Evolutionary conservation across 2,329 filamentous ascomycete species (phyloP).

Genomic region (Fusarium sp.): DNA sequence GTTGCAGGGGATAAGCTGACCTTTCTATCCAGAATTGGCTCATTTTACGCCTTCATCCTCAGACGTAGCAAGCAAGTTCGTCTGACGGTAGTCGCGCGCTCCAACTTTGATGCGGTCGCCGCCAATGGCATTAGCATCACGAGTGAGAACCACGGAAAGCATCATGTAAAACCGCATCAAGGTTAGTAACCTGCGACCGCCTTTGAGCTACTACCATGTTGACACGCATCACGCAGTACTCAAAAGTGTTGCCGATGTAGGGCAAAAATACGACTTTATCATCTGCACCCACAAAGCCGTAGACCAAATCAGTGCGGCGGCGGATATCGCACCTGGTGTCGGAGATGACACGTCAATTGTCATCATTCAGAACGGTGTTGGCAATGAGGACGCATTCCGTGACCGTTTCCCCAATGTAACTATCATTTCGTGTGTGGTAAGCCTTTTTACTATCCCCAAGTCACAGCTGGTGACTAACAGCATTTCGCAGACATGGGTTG

Average conservation of each 20-base stretch:
- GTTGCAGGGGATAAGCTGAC: too few relatives aligned
- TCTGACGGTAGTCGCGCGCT: constrained; percentile 73
- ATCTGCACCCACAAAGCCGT: constrained; percentile 45
- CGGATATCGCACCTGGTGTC: constrained; percentile 53
- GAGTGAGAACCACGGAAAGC: constrained; percentile 70
- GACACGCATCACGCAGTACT: constrained; percentile 18
- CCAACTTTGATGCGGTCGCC: constrained; percentile 71
- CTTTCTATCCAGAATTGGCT: constrained; percentile 62
- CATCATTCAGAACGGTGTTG: constrained; percentile 74
- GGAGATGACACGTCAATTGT: constrained; percentile 65
- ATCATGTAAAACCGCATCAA: constrained; percentile 63
- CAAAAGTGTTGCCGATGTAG: constrained; percentile 31
- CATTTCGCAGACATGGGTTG: constrained; percentile 63
- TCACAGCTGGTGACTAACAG: constrained; percentile 5
- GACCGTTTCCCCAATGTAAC: constrained; percentile 64
- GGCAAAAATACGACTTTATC: constrained; percentile 38
- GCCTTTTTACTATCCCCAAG: constrained; percentile 29
- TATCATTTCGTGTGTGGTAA: constrained; percentile 69
- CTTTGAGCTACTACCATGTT: background rate
- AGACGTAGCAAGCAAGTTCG: constrained; percentile 59
- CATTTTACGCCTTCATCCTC: constrained; percentile 70
- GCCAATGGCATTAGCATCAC: constrained; percentile 66
- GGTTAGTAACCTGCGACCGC: constrained; percentile 46
- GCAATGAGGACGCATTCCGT: constrained; percentile 70
- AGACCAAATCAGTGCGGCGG: constrained; percentile 26